A percentile compares a stretch with the other conserved stretches of the same genome.
These are phyloP conservation scores for Teunomyces funiuensis DNA, from an alignment of 805 yeast genomes.

Conservation along the genomic window DNA sequence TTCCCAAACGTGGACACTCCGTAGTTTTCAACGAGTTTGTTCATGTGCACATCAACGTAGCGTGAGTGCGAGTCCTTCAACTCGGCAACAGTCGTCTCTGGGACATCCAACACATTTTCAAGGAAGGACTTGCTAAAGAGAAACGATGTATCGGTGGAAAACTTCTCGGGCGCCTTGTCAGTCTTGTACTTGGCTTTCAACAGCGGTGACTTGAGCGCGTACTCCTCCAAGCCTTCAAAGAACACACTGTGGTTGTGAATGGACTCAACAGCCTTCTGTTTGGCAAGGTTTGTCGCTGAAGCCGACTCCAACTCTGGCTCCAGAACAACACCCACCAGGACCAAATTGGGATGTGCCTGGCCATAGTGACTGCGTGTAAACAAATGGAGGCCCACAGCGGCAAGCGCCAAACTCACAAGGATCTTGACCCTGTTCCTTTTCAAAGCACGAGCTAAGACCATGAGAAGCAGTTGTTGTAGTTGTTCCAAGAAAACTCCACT, in stretches of 20 bases:
- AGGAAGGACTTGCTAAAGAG: constrained; percentile 48
- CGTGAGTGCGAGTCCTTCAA: constrained; percentile 39
- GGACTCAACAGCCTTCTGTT: constrained; percentile 1
- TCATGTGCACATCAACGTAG: constrained; percentile 32
- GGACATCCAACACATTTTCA: constrained; percentile 41
- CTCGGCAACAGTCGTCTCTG: constrained; percentile 29
- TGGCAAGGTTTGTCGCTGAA: no score
- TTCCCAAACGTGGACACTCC: constrained; percentile 38
- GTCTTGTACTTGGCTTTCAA: constrained; percentile 41
- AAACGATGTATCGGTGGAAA: constrained; percentile 39
- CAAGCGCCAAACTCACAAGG: constrained; percentile 3
- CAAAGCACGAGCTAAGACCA: not conserved
- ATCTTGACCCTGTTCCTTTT: constrained; percentile 12
- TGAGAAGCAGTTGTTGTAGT: not conserved
- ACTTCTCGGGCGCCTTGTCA: constrained; percentile 45
- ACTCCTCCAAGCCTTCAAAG: constrained; percentile 33
- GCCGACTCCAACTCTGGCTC: no score
- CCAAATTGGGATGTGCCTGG: not conserved
- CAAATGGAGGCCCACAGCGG: constrained; percentile 5
- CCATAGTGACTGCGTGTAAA: not conserved
- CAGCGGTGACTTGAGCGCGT: constrained; percentile 38
- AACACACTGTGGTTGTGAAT: constrained; percentile 27
- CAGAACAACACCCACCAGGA: no score
- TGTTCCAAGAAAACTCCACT: not conserved
- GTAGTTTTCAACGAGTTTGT: constrained; percentile 23